Evolutionary conservation across 192 early-diverging fungal genomes (phyloP), one percentile per base, ranked within the genome.

Genomic region (Coemansia sp.): DNA sequence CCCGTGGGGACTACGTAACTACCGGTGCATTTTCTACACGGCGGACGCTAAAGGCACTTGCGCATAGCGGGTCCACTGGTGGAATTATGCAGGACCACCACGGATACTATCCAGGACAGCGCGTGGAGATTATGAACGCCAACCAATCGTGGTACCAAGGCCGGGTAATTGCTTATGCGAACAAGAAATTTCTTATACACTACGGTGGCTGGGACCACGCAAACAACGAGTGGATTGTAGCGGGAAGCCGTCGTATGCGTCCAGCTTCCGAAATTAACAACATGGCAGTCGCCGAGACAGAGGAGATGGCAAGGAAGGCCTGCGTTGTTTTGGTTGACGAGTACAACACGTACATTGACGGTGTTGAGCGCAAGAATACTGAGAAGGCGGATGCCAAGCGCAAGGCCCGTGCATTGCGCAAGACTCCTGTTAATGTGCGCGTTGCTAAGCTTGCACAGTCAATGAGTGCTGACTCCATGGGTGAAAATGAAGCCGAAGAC

Each of bases 1-100:
- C 57, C 1, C 71, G 76, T 14, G 72, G 72, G 8, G 33, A 46
- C 3, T 83, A 78, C 50, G 81, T 83, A 6, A 83, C 81, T 1
- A 83, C 81, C 4, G 81, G 81, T 1, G 81, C 81, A 5, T 83
- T 78, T 39, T 59, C 71, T 0, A 83, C 81, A 11, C 66, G 81
- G 39, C 69, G 76, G 24, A 75, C 81, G 7, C 61, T 78, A 53
- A 75, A 72, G 20, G 68, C 72, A 31, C 70, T 83, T 17, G 72
- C 81, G 20, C 71, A 78, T 57, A 72, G 73, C 55, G 81, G 68
- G 3, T 70, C 80, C 5, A 76, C 62, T 3, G 76, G 76, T 57
- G 81, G 81, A 4, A 78, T 83, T 50, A 78, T 83, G 66, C 72
- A 74, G 54, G 72, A 72, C 46, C 73, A 78, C 59, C 81, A 83